Evolutionary conservation across 169 alveolate genomes (phyloP).

Genomic region (Plasmodium vinckei): DNA sequence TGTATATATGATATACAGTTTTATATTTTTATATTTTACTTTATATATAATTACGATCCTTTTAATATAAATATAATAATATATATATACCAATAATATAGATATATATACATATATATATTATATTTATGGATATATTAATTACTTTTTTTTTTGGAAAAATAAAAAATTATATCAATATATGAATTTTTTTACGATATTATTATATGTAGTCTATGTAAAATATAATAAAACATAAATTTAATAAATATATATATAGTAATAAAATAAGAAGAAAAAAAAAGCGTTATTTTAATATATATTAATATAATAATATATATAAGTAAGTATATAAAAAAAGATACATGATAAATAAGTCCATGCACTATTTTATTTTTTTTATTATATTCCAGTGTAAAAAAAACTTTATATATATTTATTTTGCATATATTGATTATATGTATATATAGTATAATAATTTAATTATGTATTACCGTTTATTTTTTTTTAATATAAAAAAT

Average conservation of each 20-base stretch:
- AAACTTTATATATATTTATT: background rate
- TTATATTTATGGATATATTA: conserved; percentile 1
- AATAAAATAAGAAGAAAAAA: background rate
- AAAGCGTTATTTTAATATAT: background rate
- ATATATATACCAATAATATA: conserved; percentile 7
- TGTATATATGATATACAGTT: background rate
- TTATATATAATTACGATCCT: background rate
- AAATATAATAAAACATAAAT: conserved; percentile 8
- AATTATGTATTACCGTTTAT: background rate
- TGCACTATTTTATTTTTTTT: conserved; percentile 2
- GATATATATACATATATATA: conserved; percentile 22
- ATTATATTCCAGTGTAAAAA: conserved; percentile 6
- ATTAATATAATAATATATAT: background rate
- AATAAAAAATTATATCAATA: conserved; percentile 5
- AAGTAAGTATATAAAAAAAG: background rate
- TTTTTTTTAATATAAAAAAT: conserved; percentile 6
- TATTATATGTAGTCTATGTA: conserved; percentile 8
- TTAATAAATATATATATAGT: conserved; percentile 5
- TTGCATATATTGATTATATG: conserved; percentile 1
- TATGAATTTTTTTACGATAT: conserved; percentile 2
- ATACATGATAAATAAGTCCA: background rate
- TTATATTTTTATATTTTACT: too few species aligned
- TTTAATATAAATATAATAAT: background rate
- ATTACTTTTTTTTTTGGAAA: conserved; percentile 6
- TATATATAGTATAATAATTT: background rate